phyloP scores from a whole-genome alignment of 352 stramenopile species.

The Aphanomyces euteiches region DNA sequence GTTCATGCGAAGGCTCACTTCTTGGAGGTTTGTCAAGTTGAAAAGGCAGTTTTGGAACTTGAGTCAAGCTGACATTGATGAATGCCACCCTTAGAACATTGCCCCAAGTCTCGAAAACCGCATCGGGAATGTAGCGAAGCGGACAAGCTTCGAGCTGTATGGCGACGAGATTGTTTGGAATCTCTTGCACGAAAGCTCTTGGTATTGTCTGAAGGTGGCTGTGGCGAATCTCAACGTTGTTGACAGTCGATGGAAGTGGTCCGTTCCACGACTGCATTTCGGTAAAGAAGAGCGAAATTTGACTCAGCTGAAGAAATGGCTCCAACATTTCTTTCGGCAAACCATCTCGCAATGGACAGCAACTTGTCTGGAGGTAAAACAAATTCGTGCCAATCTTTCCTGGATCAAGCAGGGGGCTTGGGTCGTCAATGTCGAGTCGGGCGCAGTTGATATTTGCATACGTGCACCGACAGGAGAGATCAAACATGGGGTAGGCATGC shows the following conservation, averaged over 20 bases:
- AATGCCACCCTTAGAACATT: not conserved
- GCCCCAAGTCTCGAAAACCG: not conserved
- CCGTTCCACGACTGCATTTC: not conserved
- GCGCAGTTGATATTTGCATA: slow-evolving; percentile 7
- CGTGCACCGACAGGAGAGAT: not conserved
- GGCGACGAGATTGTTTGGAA: not conserved
- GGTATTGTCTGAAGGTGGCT: slow-evolving; percentile 1
- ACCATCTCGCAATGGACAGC: not conserved
- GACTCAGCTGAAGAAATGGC: not conserved
- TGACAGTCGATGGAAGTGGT: not conserved
- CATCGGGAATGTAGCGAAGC: not conserved
- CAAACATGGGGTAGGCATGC: not conserved
- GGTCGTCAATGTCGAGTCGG: not conserved
- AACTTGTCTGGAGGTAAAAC: slow-evolving; percentile 3
- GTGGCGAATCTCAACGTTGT: not conserved
- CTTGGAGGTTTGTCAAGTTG: not conserved
- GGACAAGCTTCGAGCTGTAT: not conserved
- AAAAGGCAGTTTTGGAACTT: not conserved
- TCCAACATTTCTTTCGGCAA: not conserved
- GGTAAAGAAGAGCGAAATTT: not conserved
- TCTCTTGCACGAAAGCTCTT: not conserved
- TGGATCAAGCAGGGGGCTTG: not conserved
- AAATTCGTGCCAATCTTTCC: not conserved
- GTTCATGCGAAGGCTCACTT: not conserved
- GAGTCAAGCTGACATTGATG: not conserved